A percentile compares a stretch with the other conserved stretches of the same genome.
These are phyloP conservation scores for Vicia villosa DNA, from an alignment of 306 rosid genomes.

Conservation along the genomic window DNA sequence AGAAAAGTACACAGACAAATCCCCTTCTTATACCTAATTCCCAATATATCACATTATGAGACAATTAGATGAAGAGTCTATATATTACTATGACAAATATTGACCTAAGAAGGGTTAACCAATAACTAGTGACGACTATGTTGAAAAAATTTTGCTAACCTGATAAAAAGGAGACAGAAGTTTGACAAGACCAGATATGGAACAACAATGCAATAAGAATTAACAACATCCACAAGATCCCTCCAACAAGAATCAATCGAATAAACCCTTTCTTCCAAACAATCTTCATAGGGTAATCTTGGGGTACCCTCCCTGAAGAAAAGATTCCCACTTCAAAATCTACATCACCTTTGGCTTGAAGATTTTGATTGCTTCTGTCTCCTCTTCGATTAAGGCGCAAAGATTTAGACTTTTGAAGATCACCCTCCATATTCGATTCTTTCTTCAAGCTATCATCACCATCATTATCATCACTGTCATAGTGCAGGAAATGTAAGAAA, in stretches of 20 bases:
- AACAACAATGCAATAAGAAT: slow-evolving; percentile 82
- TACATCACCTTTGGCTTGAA: slow-evolving; percentile 50
- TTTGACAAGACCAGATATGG: slow-evolving; percentile 93
- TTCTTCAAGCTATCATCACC: slow-evolving; percentile 7
- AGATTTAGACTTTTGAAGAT: slow-evolving; percentile 46
- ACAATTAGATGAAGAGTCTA: neutral
- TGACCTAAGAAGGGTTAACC: neutral
- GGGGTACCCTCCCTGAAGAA: slow-evolving; percentile 56
- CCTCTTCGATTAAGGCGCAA: slow-evolving; percentile 50
- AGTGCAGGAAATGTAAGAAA: neutral
- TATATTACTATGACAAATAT: neutral
- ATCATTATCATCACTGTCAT: slow-evolving; percentile 48
- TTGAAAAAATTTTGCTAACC: slow-evolving; percentile 53
- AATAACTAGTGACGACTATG: neutral
- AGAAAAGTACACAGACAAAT: slow-evolving; percentile 4
- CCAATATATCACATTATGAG: slow-evolving; percentile 15
- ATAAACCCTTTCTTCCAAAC: slow-evolving; percentile 92
- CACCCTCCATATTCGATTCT: slow-evolving; percentile 46
- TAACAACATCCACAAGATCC: slow-evolving; percentile 90
- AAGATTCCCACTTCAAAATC: slow-evolving; percentile 63
- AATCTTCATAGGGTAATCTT: slow-evolving; percentile 75
- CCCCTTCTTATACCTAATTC: slow-evolving; percentile 11
- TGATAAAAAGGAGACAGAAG: slow-evolving; percentile 75
- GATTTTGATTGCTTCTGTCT: slow-evolving; percentile 44
- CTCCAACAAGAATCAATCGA: slow-evolving; percentile 80